These are phyloP conservation scores for Carpinus fangiana DNA, from an alignment of 306 rosid genomes.

Conservation along the genomic window DNA sequence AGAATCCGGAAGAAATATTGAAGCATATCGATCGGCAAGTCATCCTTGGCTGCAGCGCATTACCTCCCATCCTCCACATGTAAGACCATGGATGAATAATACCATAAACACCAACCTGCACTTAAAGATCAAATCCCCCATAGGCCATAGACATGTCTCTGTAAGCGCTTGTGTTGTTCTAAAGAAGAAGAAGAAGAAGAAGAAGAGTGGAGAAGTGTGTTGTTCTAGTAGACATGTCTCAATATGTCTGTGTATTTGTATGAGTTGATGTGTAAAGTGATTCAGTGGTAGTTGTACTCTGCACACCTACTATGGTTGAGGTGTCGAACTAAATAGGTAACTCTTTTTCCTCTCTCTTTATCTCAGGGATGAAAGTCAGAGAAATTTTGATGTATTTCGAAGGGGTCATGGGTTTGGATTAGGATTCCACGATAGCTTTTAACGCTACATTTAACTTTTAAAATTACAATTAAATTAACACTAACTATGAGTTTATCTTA, in stretches of 20 bases:
- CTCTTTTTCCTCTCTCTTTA: no score
- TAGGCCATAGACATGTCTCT: no score
- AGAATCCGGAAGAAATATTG: no score
- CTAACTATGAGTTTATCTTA: no score
- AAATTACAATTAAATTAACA: no score
- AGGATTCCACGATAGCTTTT: no score
- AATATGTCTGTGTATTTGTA: no score
- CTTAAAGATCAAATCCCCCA: no score
- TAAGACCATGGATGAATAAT: constrained; percentile 3
- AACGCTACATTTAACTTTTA: no score
- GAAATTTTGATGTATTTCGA: not conserved
- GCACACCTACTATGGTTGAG: not conserved
- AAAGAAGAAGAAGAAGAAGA: not conserved
- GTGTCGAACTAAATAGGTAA: not conserved
- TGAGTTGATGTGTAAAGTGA: not conserved
- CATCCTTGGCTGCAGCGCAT: constrained; percentile 23
- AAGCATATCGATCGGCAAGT: no score
- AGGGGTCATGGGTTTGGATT: not conserved
- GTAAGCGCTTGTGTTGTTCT: not conserved
- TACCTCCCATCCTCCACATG: constrained; percentile 8
- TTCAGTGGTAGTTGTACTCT: not conserved
- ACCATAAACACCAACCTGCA: not conserved
- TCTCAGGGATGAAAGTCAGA: not conserved
- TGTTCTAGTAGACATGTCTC: no score
- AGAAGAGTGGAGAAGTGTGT: not conserved